A percentile compares a stretch with the other conserved stretches of the same genome.
Evolutionary conservation across 116 monocot genomes (phyloP).

Genomic region (Papilionanthe hybrid): DNA sequence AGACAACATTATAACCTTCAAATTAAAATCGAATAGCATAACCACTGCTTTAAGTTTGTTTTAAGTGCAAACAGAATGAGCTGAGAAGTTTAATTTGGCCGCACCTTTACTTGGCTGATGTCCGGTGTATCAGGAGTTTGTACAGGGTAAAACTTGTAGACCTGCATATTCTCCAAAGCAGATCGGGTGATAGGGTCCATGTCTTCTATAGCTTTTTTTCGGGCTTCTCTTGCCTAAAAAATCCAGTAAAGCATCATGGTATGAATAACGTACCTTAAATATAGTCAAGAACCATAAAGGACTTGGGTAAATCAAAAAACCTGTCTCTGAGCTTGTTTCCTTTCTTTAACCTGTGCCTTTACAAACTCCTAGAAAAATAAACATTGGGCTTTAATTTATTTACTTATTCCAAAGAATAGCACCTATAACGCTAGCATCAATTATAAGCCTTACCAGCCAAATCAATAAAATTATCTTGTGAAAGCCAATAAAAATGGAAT

Average conservation of each 20-base stretch:
- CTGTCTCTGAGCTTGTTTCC: constrained; percentile 30
- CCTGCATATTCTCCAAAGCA: constrained; percentile 67
- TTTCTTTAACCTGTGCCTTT: constrained; percentile 29
- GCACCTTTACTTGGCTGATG: constrained; percentile 65
- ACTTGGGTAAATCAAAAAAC: constrained; percentile 4
- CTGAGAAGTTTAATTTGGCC: background rate
- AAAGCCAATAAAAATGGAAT: too few species aligned
- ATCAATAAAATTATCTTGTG: background rate
- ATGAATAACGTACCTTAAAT: background rate
- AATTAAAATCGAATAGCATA: too few species aligned
- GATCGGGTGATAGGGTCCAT: constrained; percentile 63
- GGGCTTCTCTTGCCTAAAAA: constrained; percentile 62
- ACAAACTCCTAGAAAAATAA: constrained; percentile 20
- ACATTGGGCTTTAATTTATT: background rate
- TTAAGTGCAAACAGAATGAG: background rate
- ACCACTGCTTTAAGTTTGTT: background rate
- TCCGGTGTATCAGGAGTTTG: constrained; percentile 65
- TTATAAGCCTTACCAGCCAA: background rate
- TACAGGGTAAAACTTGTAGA: constrained; percentile 85
- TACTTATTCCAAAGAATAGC: background rate
- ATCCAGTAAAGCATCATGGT: background rate
- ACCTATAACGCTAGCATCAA: background rate
- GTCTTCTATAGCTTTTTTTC: constrained; percentile 62
- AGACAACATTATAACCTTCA: too few species aligned
- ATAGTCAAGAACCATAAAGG: background rate